Percentiles rank a stretch among this genome's conserved stretches.
Conservation (phyloP, 1,284 basidiomycete species). For the Cryptococcus hybrid region DNA sequence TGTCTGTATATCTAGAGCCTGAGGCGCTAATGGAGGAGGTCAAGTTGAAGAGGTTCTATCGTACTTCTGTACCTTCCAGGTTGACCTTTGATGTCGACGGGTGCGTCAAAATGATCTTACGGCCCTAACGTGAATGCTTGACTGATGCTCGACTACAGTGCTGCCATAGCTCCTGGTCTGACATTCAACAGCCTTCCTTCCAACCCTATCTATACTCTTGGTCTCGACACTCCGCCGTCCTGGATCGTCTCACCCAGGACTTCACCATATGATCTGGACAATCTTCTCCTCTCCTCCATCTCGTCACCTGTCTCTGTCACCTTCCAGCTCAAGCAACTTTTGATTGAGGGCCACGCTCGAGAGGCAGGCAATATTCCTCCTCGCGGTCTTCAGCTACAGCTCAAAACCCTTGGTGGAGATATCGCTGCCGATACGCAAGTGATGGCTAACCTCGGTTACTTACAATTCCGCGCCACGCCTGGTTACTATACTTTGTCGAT, state of each 20-base stretch:
- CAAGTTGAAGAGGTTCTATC: conserved; percentile 92
- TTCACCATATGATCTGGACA: conserved; percentile 91
- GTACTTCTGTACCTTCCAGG: conserved; percentile 64
- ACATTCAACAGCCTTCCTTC: conserved; percentile 55
- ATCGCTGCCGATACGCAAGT: conserved; percentile 79
- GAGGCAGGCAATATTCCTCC: conserved; percentile 68
- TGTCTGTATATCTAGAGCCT: conserved; percentile 77
- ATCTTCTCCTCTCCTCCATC: conserved; percentile 76
- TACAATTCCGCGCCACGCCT: conserved; percentile 91
- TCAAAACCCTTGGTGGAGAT: conserved; percentile 55
- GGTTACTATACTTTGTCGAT: conserved; percentile 83
- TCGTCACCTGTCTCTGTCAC: conserved; percentile 63
- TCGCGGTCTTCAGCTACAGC: conserved; percentile 79
- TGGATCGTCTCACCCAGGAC: conserved; percentile 91
- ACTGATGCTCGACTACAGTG: conserved; percentile 19
- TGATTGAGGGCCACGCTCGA: conserved; percentile 90
- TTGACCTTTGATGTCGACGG: conserved; percentile 69
- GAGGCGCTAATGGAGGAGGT: conserved; percentile 60
- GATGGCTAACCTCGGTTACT: conserved; percentile 92
- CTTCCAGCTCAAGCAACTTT: conserved; percentile 85
- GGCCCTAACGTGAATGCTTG: too few species aligned
- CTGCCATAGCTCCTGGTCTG: conserved; percentile 51
- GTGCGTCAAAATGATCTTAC: conserved; percentile 51
- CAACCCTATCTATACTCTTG: conserved; percentile 68
- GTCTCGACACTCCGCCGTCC: conserved; percentile 81